A percentile compares a stretch with the other conserved stretches of the same genome.
These are phyloP conservation scores for Cafeteria roenbergensis DNA, from an alignment of 108 stramenopile genomes.

Conservation along the genomic window DNA sequence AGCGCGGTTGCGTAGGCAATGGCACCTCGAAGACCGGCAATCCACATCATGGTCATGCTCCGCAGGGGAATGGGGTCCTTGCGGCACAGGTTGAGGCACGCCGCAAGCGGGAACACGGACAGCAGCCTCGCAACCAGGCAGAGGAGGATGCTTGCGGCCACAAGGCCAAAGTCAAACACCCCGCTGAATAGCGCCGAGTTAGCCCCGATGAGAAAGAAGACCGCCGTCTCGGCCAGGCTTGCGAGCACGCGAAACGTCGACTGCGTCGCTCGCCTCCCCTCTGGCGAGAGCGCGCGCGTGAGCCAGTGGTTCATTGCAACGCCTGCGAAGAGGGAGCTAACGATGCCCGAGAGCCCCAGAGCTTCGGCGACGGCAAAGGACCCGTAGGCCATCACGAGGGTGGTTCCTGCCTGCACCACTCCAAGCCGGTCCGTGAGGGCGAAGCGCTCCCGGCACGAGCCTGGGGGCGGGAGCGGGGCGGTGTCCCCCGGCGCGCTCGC, in stretches of 20 bases:
- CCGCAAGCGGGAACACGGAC: constrained; percentile 6
- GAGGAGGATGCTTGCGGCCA: not conserved
- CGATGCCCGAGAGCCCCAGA: constrained; percentile 4
- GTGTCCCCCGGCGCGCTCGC: too few relatives aligned
- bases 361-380: constrained; percentile 14
- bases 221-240: constrained; percentile 5
- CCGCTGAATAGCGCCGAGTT: constrained; percentile 4
- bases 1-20: constrained; percentile 14
- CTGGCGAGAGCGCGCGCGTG: constrained; percentile 1
- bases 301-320: constrained; percentile 15
- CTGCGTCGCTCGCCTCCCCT: not conserved
- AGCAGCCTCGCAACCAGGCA: constrained; percentile 2
- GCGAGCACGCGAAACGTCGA: constrained; percentile 15
- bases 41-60: not conserved
- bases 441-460: too few relatives aligned
- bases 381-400: constrained; percentile 11
- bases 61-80: not conserved
- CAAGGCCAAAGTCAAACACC: not conserved
- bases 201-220: constrained; percentile 15
- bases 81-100: constrained; percentile 1
- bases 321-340: constrained; percentile 3
- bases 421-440: not conserved
- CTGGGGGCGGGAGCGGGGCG: too few relatives aligned
- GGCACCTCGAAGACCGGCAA: constrained; percentile 7
- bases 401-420: constrained; percentile 10